Evolutionary conservation across 108 stramenopile species (phyloP).

Genomic region (Cyclostephanos invisitatus): DNA sequence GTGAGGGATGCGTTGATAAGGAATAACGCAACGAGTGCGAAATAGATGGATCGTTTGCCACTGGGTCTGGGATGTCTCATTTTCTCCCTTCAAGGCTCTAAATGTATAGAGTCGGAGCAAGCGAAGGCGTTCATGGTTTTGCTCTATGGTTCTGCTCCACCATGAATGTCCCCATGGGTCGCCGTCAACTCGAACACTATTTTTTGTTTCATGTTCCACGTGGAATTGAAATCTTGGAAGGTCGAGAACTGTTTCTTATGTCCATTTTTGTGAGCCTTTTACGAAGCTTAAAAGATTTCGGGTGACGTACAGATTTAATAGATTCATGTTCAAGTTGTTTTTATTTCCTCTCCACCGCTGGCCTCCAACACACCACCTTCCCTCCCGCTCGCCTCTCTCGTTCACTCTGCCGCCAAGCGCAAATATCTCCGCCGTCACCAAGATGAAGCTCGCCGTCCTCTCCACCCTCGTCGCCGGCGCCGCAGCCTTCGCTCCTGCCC

Average conservation of each 20-base stretch:
- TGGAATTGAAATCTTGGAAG: neutral
- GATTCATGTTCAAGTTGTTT: conserved; percentile 2
- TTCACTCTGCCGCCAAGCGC: no score
- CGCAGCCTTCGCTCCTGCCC: conserved; percentile 63
- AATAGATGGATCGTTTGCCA: neutral
- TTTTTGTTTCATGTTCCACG: neutral
- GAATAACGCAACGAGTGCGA: neutral
- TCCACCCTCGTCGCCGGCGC: conserved; percentile 62
- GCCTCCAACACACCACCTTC: neutral
- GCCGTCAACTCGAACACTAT: no score
- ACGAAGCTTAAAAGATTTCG: neutral
- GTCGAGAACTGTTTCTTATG: neutral
- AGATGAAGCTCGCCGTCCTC: conserved; percentile 81
- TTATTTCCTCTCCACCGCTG: no score
- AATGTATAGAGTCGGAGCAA: neutral
- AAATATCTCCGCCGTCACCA: conserved; percentile 17
- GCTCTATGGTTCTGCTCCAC: no score
- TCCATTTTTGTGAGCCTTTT: neutral
- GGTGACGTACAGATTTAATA: neutral
- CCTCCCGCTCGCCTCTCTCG: no score
- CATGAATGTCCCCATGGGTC: no score
- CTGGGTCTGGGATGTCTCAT: neutral
- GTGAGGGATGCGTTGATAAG: conserved; percentile 9
- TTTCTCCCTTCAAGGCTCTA: conserved; percentile 1
- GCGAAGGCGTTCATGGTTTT: no score